Evolutionary conservation across 1,139 yeast genomes (phyloP).

Genomic region (Pichia sp.): DNA sequence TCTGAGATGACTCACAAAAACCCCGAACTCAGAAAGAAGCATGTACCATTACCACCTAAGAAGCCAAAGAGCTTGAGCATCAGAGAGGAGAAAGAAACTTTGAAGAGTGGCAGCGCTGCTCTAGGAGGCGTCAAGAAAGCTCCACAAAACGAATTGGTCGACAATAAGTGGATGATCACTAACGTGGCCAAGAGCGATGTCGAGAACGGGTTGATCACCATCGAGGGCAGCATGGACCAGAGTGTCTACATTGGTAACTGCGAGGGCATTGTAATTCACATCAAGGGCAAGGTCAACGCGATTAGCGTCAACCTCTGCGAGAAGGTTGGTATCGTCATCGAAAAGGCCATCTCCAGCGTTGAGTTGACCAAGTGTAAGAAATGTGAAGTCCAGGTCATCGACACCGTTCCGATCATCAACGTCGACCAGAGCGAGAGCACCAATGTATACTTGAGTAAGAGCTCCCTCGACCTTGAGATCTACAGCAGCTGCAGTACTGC

Average conservation of each 20-base stretch:
- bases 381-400: constrained; percentile 82
- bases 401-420: constrained; percentile 73
- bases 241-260: constrained; percentile 87
- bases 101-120: background rate
- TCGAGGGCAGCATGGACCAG: constrained; percentile 82
- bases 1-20: constrained; percentile 94
- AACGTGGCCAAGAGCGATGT: constrained; percentile 48
- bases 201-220: constrained; percentile 48
- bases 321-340: constrained; percentile 73
- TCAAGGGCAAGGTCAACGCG: constrained; percentile 90
- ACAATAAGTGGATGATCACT: constrained; percentile 86
- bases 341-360: constrained; percentile 80
- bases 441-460: constrained; percentile 68
- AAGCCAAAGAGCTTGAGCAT: constrained; percentile 55
- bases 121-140: constrained; percentile 41
- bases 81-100: background rate
- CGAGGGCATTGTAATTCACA: constrained; percentile 64
- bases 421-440: constrained; percentile 90
- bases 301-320: constrained; percentile 72
- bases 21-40: constrained; percentile 68
- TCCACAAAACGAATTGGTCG: constrained; percentile 73
- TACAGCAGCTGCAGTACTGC: constrained; percentile 83
- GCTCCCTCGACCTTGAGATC: constrained; percentile 66
- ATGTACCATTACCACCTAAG: constrained; percentile 39
- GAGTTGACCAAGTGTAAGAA: constrained; percentile 79